Evolutionary conservation across 2,329 filamentous ascomycete genomes (phyloP), one percentile per base, ranked within the genome.

Genomic region (Aureobasidium sp.): DNA sequence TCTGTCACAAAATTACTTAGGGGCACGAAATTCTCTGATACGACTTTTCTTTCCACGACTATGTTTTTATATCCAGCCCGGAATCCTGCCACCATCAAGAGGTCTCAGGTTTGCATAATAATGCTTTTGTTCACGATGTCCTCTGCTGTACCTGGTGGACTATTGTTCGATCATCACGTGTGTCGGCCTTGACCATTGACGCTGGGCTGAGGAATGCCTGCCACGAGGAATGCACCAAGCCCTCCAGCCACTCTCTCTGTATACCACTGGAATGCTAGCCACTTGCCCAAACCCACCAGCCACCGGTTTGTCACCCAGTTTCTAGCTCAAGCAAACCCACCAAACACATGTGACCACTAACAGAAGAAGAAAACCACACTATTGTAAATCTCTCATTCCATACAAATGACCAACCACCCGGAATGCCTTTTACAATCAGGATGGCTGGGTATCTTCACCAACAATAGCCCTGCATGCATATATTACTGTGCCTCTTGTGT

Each of bases 301-400:
- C 54, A 47, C 42, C 42, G 5, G 21, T 5, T 34, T 6, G 11
- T 8, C 3, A 27, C 16, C 11, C 25, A 29, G n/a, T 13, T 4
- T 32, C n/a, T 16, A 25, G 13, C 27, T 13, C 3, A 2, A 30
- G 41, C 42, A 58, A 39, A 58, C 8, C 32, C 25, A 14, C 10
- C 39, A 55, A 55, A 30, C 54, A 58, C 54, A 47, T 47, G 42
- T 47, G 54, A 58, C 30, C 32, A 3, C 54, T 30, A 39, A 5
- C 54, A 27, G 8, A 58, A 39, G 21, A 9, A 30, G 41, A 58
- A 47, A 47, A 58, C 42, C 54, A 58, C n/a, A 58, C 49, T 32
- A 54, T 61, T 61, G 59, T 61, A 47, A 54, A 49, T 27, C 32
- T 47, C 29, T n/a, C 62, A 63, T 63, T 63, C 58, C 62, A 55